Percentiles rank a stretch among this genome's conserved stretches.
phyloP scores from a whole-genome alignment of 257 asterid genomes.

The Solanum arcanum region DNA sequence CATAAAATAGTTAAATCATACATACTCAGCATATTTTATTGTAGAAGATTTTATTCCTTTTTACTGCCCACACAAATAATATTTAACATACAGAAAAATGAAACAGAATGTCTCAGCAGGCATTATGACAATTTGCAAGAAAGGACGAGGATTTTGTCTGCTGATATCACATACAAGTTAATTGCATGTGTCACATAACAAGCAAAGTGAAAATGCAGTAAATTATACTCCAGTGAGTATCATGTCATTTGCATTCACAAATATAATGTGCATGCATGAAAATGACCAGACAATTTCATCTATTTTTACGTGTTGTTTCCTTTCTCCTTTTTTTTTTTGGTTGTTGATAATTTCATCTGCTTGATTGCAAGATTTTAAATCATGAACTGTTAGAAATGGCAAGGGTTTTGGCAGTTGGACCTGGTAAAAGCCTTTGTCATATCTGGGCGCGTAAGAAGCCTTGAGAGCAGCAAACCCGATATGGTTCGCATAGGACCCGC shows the following conservation, averaged over 20 bases:
- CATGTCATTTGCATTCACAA: neutral
- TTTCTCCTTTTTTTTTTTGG: neutral
- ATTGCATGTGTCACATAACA: neutral
- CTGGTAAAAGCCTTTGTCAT: slow-evolving; percentile 76
- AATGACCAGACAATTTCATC: neutral
- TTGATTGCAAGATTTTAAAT: neutral
- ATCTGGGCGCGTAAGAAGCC: slow-evolving; percentile 89
- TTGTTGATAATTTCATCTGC: neutral
- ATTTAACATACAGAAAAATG: neutral
- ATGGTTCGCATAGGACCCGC: slow-evolving; percentile 95
- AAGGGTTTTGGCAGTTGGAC: slow-evolving; percentile 11
- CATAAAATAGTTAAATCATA: neutral
- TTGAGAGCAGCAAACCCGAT: slow-evolving; percentile 80
- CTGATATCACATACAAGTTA: neutral
- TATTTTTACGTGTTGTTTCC: neutral
- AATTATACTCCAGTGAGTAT: neutral
- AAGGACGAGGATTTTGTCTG: neutral
- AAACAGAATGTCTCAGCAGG: neutral
- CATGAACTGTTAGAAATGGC: neutral
- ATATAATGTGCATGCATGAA: neutral
- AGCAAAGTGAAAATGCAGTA: neutral
- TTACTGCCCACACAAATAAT: neutral
- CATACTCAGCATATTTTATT: neutral
- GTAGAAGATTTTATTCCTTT: neutral
- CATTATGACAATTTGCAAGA: neutral